Evolutionary conservation across 1,284 basidiomycete genomes (phyloP).

Genomic region (Puccinia novopanici): DNA sequence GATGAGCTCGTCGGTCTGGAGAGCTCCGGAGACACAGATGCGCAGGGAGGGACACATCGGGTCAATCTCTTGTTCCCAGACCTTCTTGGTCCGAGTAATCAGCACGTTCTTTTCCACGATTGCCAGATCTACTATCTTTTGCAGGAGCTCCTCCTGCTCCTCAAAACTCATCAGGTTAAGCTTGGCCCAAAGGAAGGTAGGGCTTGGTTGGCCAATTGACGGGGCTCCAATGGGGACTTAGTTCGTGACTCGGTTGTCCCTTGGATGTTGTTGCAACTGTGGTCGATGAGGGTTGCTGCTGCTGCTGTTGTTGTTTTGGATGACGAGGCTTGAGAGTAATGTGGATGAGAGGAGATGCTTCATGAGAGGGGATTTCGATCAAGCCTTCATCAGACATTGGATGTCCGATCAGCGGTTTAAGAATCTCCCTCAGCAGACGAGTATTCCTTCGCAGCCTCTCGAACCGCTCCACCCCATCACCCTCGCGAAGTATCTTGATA

Average conservation of each 20-base stretch:
- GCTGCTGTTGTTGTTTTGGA: background rate
- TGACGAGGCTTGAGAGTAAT: conserved; percentile 21
- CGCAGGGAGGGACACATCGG: conserved; percentile 33
- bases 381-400: conserved; percentile 22
- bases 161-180: conserved; percentile 11
- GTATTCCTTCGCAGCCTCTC: conserved; percentile 47
- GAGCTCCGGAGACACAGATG: conserved; percentile 44
- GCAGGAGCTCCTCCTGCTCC: conserved; percentile 47
- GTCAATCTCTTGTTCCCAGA: conserved; percentile 51
- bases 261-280: background rate
- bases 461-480: conserved; percentile 58
- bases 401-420: conserved; percentile 28
- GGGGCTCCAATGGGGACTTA: conserved; percentile 18
- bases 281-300: background rate
- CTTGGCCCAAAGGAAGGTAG: background rate
- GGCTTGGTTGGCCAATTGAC: conserved; percentile 22
- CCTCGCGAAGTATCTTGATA: conserved; percentile 72
- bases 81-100: conserved; percentile 45
- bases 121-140: conserved; percentile 34
- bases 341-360: conserved; percentile 45
- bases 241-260: conserved; percentile 15
- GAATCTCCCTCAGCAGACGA: conserved; percentile 19
- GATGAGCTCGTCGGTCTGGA: conserved; percentile 12
- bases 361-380: conserved; percentile 44
- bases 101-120: conserved; percentile 32